Evolutionary conservation across 2,329 filamentous ascomycete genomes (phyloP), one percentile per base, ranked within the genome.

Genomic region (Ophiocordyceps camponoti-saundersi): DNA sequence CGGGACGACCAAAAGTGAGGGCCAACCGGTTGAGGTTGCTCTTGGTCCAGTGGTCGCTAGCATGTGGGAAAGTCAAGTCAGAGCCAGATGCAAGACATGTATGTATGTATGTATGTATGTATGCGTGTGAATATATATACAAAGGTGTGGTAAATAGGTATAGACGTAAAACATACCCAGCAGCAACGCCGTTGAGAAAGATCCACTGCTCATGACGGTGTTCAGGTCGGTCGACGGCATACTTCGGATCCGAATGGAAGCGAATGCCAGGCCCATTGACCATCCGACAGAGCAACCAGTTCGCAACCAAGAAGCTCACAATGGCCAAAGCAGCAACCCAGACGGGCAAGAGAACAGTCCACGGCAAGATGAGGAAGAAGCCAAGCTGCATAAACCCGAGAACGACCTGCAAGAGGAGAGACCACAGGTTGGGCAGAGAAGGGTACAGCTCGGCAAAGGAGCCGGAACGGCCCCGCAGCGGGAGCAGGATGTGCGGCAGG

Each of bases 121-220:
- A 30, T 30, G 29, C 29, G 29, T 6, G 29, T 12, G 12, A 30
- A 30, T 30, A n/a, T n/a, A n/a, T n/a, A n/a, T n/a, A n/a, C n/a
- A n/a, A n/a, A n/a, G n/a, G n/a, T n/a, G n/a, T n/a, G n/a, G n/a
- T n/a, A n/a, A n/a, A n/a, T n/a, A n/a, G n/a, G n/a, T n/a, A n/a
- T 10, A 39, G 8, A 6, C 11, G 26, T 29, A 29, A 29, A 30
- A 65, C 71, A 49, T 62, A 79, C 75, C 72, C 74, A 32, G 72
- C 71, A 11, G 72, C 76, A 26, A 88, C 77, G 1, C 85, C 85
- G 55, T 89, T 89, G 46, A 89, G 61, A 57, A 84, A 89, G n/a
- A 89, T 70, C 85, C 85, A 90, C 55, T 80, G 73, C 62, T 89
- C 84, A 46, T 77, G 68, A 12, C 67, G 65, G 57, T 77, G 71